Percentiles rank a stretch among this genome's conserved stretches.
Conservation (phyloP, 2,329 filamentous ascomycete genomes). For the Zymoseptoria passerinii region DNA sequence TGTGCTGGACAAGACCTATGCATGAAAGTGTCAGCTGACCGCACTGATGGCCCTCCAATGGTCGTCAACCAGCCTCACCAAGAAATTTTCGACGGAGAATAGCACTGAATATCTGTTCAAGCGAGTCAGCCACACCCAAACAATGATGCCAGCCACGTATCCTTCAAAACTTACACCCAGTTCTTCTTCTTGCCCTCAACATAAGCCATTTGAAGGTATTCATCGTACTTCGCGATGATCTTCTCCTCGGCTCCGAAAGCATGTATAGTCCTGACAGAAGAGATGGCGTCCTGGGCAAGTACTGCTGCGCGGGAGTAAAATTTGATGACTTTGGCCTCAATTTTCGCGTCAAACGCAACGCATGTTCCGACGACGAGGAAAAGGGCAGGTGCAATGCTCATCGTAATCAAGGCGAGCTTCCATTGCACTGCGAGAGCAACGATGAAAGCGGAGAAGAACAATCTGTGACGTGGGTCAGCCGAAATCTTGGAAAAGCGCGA, state of each 20-base stretch:
- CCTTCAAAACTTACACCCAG: slow-evolving; percentile 17
- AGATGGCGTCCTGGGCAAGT: slow-evolving; percentile 45
- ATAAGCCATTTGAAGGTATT: slow-evolving; percentile 36
- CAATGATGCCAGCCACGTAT: neutral
- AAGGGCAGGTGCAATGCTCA: slow-evolving; percentile 42
- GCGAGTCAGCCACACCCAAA: neutral
- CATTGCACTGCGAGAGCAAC: slow-evolving; percentile 36
- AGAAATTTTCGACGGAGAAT: slow-evolving; percentile 38
- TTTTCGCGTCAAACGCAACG: slow-evolving; percentile 30
- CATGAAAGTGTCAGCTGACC: neutral
- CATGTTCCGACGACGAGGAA: slow-evolving; percentile 26
- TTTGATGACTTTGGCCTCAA: slow-evolving; percentile 28
- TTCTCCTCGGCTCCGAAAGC: slow-evolving; percentile 42
- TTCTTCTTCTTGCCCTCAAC: slow-evolving; percentile 40
- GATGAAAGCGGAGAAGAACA: slow-evolving; percentile 35
- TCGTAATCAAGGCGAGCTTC: slow-evolving; percentile 40
- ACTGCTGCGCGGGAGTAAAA: slow-evolving; percentile 39
- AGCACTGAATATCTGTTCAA: slow-evolving; percentile 20
- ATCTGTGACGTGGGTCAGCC: neutral
- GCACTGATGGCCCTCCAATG: neutral
- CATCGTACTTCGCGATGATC: slow-evolving; percentile 38
- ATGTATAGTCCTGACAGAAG: slow-evolving; percentile 43
- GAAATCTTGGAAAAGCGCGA: neutral
- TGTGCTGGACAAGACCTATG: slow-evolving; percentile 28
- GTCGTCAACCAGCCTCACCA: slow-evolving; percentile 16